Base-by-base conservation (phyloP, 352 stramenopile genomes). In the Globisporangium nodosum region DNA sequence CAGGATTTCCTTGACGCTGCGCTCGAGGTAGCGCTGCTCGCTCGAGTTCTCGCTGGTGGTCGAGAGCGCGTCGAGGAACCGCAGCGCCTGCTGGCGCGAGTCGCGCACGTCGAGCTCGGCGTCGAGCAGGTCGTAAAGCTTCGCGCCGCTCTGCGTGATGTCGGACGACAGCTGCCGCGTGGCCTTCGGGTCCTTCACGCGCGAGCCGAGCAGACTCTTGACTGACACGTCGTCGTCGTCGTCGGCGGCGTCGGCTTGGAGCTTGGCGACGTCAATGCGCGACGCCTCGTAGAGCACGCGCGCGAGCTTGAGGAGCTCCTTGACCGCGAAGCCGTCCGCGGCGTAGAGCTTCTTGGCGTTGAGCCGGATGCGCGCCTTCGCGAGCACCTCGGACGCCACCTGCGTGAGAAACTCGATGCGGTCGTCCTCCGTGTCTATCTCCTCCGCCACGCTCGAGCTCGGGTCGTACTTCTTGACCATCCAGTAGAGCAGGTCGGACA, bases 301-400 rank as follows among this genome's bases (percentile, higher is more conserved):
- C 21, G 95, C 90, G n/a, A 99, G 60, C 56, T 98, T 98, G 53
- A 98, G 73, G 18, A 99, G 71, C 67, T 98, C 96, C 56, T 96
- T 97, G 18, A 97, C 91, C 12, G 88, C 88, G 52, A 88, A 90
- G 6, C 90, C 92, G 65, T 99, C 94, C n/a, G 95, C 93, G 6
- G 90, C 79, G 71, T 99, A 98, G n/a, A 99, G 68, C 37, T 94
- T 92, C 77, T 97, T 98, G 3, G 91, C 79, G 66, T 98, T 97
- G 20, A 99, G 76, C 37, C 87, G 88, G 52, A 99, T 93, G 37
- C 92, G 81, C 40, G 93, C 88, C 66, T 97, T 97, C 35, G 68
- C 73, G n/a, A 88, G 69, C 49, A 98, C 75, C 60, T 93, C 83
- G 27, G 76, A 73, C 30, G 80, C 74, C 15, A 92, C 75, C 37